Evolutionary conservation across 1,139 yeast species (phyloP).

Genomic region (Pneumocystis sp.): DNA sequence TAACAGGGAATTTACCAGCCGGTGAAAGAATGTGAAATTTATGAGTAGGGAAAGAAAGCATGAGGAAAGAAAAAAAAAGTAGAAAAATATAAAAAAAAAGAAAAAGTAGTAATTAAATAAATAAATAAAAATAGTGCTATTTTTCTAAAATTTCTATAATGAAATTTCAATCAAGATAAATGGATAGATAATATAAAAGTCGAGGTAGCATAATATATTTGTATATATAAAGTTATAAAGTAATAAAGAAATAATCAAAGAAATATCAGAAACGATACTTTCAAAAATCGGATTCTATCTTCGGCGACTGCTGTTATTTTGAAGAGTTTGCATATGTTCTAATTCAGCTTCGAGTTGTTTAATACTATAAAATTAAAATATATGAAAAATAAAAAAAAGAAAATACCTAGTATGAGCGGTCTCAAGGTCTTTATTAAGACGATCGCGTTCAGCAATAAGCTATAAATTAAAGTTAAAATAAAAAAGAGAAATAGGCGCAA

Average conservation of each 20-base stretch:
- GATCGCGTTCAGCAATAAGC: slow-evolving; percentile 83
- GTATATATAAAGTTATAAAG: background rate
- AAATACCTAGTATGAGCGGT: slow-evolving; percentile 43
- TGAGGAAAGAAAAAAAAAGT: background rate
- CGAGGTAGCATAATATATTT: too few relatives aligned
- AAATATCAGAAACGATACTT: too few relatives aligned
- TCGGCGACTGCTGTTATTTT: background rate
- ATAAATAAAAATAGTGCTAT: background rate
- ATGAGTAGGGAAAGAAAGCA: background rate
- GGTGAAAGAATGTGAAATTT: background rate
- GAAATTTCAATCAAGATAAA: background rate
- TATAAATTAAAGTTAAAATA: slow-evolving; percentile 75
- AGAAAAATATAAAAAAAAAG: background rate
- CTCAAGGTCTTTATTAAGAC: slow-evolving; percentile 85
- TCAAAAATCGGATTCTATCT: background rate
- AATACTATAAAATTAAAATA: background rate
- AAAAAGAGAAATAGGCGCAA: background rate
- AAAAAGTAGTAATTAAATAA: background rate
- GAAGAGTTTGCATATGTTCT: background rate
- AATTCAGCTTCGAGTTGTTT: slow-evolving; percentile 3
- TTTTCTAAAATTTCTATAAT: background rate
- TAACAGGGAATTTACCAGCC: background rate
- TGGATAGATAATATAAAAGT: too few relatives aligned
- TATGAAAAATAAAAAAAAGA: background rate
- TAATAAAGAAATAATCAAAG: background rate